Conservation (phyloP, 1,284 basidiomycete species). For the Vanrija sp. region DNA sequence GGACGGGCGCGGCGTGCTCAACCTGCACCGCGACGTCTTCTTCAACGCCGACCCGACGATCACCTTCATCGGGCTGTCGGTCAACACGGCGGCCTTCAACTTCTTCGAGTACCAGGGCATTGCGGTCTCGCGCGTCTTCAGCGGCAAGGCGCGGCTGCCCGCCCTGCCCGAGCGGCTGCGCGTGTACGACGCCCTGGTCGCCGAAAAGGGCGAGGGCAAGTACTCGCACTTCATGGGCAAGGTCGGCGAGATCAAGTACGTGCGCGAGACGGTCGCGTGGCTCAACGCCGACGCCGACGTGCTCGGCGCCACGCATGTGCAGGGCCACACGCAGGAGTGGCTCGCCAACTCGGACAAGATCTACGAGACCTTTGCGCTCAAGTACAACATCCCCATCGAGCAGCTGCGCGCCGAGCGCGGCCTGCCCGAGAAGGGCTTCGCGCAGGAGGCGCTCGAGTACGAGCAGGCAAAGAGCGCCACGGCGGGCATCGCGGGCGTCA, state of each 20-base stretch:
- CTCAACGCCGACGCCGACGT: conserved; percentile 28
- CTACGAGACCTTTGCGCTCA: conserved; percentile 8
- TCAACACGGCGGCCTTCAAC: conserved; percentile 34
- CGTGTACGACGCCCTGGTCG: conserved; percentile 15
- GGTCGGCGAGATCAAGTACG: conserved; percentile 27
- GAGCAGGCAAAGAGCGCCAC: too few relatives aligned
- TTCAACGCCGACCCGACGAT: conserved; percentile 57
- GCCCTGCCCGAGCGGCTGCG: conserved; percentile 4
- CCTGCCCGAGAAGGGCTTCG: too few relatives aligned
- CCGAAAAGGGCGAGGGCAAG: conserved; percentile 24
- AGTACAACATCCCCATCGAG: conserved; percentile 7
- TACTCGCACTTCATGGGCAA: conserved; percentile 30
- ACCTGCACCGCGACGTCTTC: conserved; percentile 53
- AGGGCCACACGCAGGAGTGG: conserved; percentile 29
- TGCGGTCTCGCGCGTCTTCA: conserved; percentile 28
- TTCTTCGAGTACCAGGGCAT: conserved; percentile 40
- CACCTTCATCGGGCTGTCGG: conserved; percentile 42
- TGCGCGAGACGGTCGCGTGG: conserved; percentile 34
- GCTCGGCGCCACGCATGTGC: conserved; percentile 19
- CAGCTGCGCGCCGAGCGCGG: too few relatives aligned
- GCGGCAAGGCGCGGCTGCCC: conserved; percentile 29
- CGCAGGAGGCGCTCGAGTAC: too few relatives aligned
- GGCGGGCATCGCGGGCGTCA: too few relatives aligned
- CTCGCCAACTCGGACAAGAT: conserved; percentile 20
- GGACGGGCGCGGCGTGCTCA: conserved; percentile 53